Conservation (phyloP, 2,329 filamentous ascomycete genomes). For the Aspergillus alliaceus region DNA sequence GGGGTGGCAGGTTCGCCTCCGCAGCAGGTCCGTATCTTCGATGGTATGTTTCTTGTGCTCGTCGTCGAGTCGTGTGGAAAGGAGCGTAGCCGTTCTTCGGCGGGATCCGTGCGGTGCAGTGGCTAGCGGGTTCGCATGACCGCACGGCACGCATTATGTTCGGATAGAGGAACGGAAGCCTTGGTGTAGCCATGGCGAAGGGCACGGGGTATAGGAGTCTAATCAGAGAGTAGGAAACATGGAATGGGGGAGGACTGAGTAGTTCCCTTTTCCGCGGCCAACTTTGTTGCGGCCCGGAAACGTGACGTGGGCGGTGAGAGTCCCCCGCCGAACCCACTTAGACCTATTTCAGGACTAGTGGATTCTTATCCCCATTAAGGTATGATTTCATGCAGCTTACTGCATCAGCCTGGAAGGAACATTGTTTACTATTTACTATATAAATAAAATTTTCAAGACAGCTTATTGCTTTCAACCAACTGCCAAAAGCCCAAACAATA, state of each 20-base stretch:
- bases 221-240: slow-evolving; percentile 7
- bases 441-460: no score
- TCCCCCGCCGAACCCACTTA: slow-evolving; percentile 18
- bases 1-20: slow-evolving; percentile 42
- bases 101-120: slow-evolving; percentile 43
- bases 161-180: slow-evolving; percentile 69
- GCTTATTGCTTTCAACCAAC: slow-evolving; percentile 10
- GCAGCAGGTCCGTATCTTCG: slow-evolving; percentile 49
- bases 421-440: no score
- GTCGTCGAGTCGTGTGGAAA: slow-evolving; percentile 39
- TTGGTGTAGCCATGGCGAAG: slow-evolving; percentile 58
- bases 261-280: slow-evolving; percentile 26
- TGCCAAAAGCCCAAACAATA: slow-evolving; percentile 77
- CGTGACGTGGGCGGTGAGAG: slow-evolving; percentile 28
- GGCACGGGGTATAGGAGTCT: slow-evolving; percentile 5
- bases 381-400: not conserved
- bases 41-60: slow-evolving; percentile 41
- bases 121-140: slow-evolving; percentile 47
- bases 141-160: slow-evolving; percentile 61
- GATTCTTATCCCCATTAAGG: not conserved
- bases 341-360: not conserved
- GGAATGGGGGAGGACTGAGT: not conserved
- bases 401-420: not conserved
- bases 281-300: slow-evolving; percentile 18
- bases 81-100: slow-evolving; percentile 24